A percentile compares a stretch with the other conserved stretches of the same genome.
phyloP scores from a whole-genome alignment of 352 stramenopile species.

The Peronospora tabacina region DNA sequence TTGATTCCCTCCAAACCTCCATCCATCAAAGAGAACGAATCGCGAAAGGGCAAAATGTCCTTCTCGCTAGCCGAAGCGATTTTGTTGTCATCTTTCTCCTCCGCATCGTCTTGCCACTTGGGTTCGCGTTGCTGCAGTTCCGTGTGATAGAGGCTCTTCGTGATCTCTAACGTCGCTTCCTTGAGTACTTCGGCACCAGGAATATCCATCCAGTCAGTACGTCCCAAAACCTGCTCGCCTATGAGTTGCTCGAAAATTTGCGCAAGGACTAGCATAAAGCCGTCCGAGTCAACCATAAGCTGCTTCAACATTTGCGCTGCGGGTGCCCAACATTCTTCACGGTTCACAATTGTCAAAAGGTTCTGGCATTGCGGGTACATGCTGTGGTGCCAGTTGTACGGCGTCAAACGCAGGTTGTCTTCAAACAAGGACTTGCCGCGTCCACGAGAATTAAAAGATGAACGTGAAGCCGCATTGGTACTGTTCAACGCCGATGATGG shows the following conservation, averaged over 20 bases:
- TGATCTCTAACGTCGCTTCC: slow-evolving; percentile 34
- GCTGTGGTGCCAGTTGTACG: slow-evolving; percentile 50
- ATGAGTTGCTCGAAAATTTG: slow-evolving; percentile 54
- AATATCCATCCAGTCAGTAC: slow-evolving; percentile 60
- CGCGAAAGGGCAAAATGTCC: slow-evolving; percentile 21
- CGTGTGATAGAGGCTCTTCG: slow-evolving; percentile 31
- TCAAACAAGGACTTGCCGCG: slow-evolving; percentile 36
- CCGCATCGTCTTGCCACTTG: slow-evolving; percentile 24
- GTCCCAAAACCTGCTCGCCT: slow-evolving; percentile 28
- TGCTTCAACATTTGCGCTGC: slow-evolving; percentile 25
- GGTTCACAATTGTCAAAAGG: slow-evolving; percentile 33
- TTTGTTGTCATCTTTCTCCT: slow-evolving; percentile 22
- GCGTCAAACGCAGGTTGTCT: slow-evolving; percentile 38
- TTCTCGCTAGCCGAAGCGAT: slow-evolving; percentile 24
- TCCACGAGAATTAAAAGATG: slow-evolving; percentile 16
- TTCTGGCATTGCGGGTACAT: slow-evolving; percentile 48
- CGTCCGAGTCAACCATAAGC: slow-evolving; percentile 33
- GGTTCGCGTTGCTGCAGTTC: slow-evolving; percentile 40
- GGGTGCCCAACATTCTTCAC: slow-evolving; percentile 39
- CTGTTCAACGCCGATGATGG: slow-evolving; percentile 14
- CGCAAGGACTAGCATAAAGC: slow-evolving; percentile 37
- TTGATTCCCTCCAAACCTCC: slow-evolving; percentile 23
- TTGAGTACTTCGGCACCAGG: slow-evolving; percentile 45
- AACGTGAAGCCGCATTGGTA: slow-evolving; percentile 17
- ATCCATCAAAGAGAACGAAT: slow-evolving; percentile 37